Evolutionary conservation across 768 basidiomycete species (phyloP).

Genomic region (Galerina marginata): DNA sequence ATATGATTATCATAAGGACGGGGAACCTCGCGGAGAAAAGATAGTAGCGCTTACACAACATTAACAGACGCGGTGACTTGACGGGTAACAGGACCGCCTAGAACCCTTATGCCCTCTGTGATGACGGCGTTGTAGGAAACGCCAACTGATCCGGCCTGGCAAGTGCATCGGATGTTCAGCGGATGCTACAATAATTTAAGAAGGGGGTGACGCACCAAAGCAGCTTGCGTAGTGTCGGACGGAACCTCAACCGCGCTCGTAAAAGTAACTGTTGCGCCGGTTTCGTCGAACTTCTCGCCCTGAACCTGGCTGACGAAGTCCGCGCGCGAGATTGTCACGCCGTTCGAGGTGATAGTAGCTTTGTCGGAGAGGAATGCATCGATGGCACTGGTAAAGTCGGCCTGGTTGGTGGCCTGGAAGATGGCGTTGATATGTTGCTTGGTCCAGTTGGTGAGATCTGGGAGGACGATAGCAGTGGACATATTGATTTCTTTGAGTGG

Average conservation of each 20-base stretch:
- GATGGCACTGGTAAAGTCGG: slow-evolving; percentile 11
- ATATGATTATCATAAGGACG: not conserved
- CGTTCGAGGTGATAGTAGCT: slow-evolving; percentile 11
- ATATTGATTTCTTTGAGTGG: not conserved
- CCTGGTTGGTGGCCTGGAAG: slow-evolving; percentile 6
- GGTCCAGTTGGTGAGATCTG: slow-evolving; percentile 1
- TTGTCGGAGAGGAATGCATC: slow-evolving; percentile 16
- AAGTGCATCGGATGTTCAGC: not conserved
- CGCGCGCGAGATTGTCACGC: slow-evolving; percentile 8
- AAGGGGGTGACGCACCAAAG: not conserved
- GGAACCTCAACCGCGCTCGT: slow-evolving; percentile 12
- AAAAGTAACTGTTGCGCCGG: slow-evolving; percentile 9
- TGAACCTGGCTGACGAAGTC: slow-evolving; percentile 8
- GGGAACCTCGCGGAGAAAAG: not conserved
- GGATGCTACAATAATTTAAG: not conserved
- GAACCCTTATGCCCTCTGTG: slow-evolving; percentile 37
- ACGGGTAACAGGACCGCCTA: slow-evolving; percentile 34
- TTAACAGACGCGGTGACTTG: slow-evolving; percentile 40
- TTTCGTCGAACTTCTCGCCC: slow-evolving; percentile 2
- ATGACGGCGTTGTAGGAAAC: slow-evolving; percentile 42
- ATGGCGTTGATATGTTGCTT: slow-evolving; percentile 7
- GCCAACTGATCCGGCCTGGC: slow-evolving; percentile 31
- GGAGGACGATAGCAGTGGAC: slow-evolving; percentile 7
- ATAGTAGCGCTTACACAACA: slow-evolving; percentile 31
- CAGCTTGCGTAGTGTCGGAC: slow-evolving; percentile 6